Conservation (phyloP, 495 filamentous ascomycete species). For the Apiosordaria backusii region DNA sequence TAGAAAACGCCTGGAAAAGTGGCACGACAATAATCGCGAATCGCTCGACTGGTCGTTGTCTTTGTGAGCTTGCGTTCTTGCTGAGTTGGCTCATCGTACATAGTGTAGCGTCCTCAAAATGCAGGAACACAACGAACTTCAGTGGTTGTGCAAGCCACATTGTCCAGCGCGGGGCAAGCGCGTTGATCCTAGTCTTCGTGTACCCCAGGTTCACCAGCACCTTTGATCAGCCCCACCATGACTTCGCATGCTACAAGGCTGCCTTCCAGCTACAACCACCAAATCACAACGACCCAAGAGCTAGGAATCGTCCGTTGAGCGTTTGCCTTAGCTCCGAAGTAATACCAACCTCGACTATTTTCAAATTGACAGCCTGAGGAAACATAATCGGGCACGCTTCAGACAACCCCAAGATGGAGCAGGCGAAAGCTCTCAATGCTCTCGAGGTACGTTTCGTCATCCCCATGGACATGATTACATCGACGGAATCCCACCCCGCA, state of each 20-base stretch:
- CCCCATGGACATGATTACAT: background rate
- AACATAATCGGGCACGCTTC: background rate
- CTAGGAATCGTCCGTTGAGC: background rate
- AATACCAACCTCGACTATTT: background rate
- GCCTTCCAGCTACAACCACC: constrained; percentile 3
- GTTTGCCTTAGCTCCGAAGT: background rate
- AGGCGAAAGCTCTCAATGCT: constrained; percentile 78
- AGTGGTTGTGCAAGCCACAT: constrained; percentile 6
- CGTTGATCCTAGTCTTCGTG: background rate
- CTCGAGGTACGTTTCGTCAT: constrained; percentile 50
- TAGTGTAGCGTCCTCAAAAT: background rate
- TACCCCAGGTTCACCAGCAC: background rate
- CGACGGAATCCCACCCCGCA: constrained; percentile 5
- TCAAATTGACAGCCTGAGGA: background rate
- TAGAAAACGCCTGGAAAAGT: background rate
- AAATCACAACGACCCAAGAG: background rate
- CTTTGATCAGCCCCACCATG: background rate
- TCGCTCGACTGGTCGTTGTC: background rate
- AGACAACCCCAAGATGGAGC: constrained; percentile 63
- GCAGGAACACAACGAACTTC: constrained; percentile 6
- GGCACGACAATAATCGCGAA: background rate
- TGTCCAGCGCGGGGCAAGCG: background rate
- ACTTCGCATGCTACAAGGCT: constrained; percentile 19
- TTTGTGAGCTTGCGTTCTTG: background rate
- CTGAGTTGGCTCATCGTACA: background rate